Conservation (phyloP, 2,329 filamentous ascomycete genomes). For the Monilinia polystroma region DNA sequence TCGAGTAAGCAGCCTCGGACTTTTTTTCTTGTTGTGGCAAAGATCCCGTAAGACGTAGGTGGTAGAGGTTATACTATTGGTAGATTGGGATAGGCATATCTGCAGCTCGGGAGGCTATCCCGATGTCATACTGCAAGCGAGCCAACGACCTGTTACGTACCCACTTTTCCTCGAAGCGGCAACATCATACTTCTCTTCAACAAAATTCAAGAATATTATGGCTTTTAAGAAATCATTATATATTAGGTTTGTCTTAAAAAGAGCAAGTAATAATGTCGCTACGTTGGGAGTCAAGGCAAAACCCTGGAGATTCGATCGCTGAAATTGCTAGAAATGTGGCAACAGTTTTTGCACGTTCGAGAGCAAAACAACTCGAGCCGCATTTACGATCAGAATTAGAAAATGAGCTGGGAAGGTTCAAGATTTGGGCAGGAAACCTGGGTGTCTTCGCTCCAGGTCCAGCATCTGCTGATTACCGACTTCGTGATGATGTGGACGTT, state of each 20-base stretch:
- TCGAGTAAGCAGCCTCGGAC: neutral
- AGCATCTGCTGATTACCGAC: slow-evolving; percentile 12
- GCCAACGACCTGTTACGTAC: neutral
- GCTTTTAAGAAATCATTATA: too few species aligned
- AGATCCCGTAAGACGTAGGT: neutral
- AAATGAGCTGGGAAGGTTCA: slow-evolving; percentile 12
- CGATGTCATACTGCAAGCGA: neutral
- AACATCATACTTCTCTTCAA: neutral
- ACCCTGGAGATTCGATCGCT: neutral
- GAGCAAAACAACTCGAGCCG: slow-evolving; percentile 14
- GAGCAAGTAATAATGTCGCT: neutral
- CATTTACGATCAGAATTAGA: slow-evolving; percentile 15
- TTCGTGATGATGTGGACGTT: slow-evolving; percentile 13
- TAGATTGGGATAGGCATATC: neutral
- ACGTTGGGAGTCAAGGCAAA: neutral
- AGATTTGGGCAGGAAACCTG: slow-evolving; percentile 11
- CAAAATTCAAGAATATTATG: neutral
- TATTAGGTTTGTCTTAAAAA: neutral
- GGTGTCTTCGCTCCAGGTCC: slow-evolving; percentile 11
- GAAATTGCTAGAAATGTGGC: slow-evolving; percentile 18
- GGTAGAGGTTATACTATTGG: neutral
- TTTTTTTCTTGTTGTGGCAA: neutral
- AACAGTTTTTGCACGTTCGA: slow-evolving; percentile 6
- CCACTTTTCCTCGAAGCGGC: neutral
- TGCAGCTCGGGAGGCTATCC: neutral